Evolutionary conservation across 495 filamentous ascomycete genomes (phyloP).

Genomic region (Penicillium taxi): DNA sequence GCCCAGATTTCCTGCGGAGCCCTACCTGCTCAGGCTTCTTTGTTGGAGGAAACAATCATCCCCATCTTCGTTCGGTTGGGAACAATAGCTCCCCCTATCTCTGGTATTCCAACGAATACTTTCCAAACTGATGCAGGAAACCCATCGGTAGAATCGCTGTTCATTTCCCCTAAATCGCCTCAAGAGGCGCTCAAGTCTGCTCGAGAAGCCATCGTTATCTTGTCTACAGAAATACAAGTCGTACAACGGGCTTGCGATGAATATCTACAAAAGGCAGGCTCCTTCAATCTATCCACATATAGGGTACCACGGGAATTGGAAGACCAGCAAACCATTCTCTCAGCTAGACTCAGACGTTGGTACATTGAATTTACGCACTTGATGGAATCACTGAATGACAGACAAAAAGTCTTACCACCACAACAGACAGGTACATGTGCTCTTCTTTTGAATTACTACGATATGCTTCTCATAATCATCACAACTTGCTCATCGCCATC

Average conservation of each 20-base stretch:
- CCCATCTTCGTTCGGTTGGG: conserved; percentile 34
- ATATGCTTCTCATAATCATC: conserved; percentile 19
- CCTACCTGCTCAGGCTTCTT: conserved; percentile 10
- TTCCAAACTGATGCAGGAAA: conserved; percentile 8
- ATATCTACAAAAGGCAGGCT: conserved; percentile 1
- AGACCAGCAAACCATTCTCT: conserved; percentile 4
- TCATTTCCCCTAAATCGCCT: background rate
- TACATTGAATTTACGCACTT: conserved; percentile 16
- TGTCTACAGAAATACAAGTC: conserved; percentile 15
- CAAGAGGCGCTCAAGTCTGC: conserved; percentile 21
- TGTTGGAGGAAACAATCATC: conserved; percentile 28
- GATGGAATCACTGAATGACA: conserved; percentile 6
- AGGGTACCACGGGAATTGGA: no score
- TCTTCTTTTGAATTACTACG: conserved; percentile 20
- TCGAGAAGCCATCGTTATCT: conserved; percentile 24
- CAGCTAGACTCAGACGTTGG: conserved; percentile 16
- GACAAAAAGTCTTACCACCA: conserved; percentile 5
- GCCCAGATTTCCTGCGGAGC: conserved; percentile 15
- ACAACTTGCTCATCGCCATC: conserved; percentile 9
- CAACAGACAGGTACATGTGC: conserved; percentile 12
- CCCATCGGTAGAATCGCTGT: background rate
- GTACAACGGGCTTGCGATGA: conserved; percentile 11
- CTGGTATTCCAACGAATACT: conserved; percentile 4
- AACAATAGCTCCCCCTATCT: conserved; percentile 7
- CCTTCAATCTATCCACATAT: conserved; percentile 1